Base-by-base conservation (phyloP, 345 rosid genomes). In the Populus simonii region DNA sequence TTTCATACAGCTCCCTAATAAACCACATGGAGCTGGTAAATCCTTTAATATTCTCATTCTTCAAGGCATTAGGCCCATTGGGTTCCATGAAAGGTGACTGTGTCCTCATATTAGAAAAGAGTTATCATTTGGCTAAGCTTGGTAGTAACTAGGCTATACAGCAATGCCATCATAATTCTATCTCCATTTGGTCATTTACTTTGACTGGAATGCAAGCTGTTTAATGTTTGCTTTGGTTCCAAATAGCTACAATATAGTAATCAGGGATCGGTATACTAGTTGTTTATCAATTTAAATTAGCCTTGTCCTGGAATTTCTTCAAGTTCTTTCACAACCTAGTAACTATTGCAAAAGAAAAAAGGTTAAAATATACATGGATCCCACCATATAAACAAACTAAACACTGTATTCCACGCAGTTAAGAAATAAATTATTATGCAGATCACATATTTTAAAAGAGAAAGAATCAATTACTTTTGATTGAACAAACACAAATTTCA, bases 1-100 rank as follows among this genome's bases (percentile, higher is more conserved):
- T 22, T 68, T 65, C 78, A 62, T 17, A 23, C 63, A 51, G 39
- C 29, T 11, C 33, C 61, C 75, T 43, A 66, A 77, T 25, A 74
- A 47, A 72, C 68, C 16, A 45, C 65, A 13, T 16, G 15, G 72
- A 27, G 3, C 16, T 17, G 1, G 55, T 16, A 72, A 33, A 38
- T 62, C 66, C 17, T 62, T 62, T 22, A 62, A 62, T 62, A 2
- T 62, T 8, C 66, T 62, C 66, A 23, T 5, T 22, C 38, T 68
- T 36, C 23, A 35, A 7, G 38, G 47, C 47, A 33, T 7, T 8
- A 36, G 10, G 12, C 45, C 71, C 71, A 68, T 12, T 31, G 33
- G 33, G 15, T 65, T 65, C 68, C 17, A 27, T 29, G 2, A 5
- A 65, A 65, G 31, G 67, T 31, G 18, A 65, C 33, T 17, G 53